A percentile compares a stretch with the other conserved stretches of the same genome.
Evolutionary conservation across 305 asterid species (phyloP).

Genomic region (Solanum hybrid): DNA sequence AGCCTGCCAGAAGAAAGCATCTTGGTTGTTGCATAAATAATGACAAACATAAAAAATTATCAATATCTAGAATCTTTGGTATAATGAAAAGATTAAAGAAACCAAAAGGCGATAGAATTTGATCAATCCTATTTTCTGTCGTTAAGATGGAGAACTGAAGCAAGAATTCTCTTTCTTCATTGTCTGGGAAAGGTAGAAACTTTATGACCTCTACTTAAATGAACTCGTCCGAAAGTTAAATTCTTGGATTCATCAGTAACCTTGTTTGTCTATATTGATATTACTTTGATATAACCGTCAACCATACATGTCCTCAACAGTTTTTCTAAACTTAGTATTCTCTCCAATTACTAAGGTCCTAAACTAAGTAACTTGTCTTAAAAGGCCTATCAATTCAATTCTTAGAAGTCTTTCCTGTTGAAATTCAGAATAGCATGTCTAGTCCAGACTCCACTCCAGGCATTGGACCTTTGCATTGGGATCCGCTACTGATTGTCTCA

Average conservation of each 20-base stretch:
- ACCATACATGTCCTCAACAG: background rate
- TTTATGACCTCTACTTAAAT: background rate
- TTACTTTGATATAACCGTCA: conserved; percentile 8
- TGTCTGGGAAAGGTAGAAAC: background rate
- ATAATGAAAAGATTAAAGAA: background rate
- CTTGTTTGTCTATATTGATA: background rate
- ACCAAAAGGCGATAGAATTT: background rate
- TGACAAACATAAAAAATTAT: background rate
- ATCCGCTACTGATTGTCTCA: conserved; percentile 36
- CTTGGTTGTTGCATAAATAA: background rate
- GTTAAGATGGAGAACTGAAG: background rate
- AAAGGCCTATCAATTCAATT: background rate
- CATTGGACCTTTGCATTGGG: conserved; percentile 29
- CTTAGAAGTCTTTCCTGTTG: background rate
- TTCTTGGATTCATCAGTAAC: conserved; percentile 2
- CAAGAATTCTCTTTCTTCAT: background rate
- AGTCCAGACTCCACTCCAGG: conserved; percentile 22
- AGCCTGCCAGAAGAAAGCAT: background rate
- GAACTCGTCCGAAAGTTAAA: background rate
- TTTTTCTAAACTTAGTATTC: background rate
- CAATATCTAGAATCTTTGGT: background rate
- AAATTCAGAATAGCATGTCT: conserved; percentile 21
- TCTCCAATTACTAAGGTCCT: conserved; percentile 8
- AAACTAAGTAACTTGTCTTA: background rate
- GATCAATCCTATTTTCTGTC: background rate